phyloP scores from a whole-genome alignment of 2,329 filamentous ascomycete genomes.

The Clonostachys rhizophaga region DNA sequence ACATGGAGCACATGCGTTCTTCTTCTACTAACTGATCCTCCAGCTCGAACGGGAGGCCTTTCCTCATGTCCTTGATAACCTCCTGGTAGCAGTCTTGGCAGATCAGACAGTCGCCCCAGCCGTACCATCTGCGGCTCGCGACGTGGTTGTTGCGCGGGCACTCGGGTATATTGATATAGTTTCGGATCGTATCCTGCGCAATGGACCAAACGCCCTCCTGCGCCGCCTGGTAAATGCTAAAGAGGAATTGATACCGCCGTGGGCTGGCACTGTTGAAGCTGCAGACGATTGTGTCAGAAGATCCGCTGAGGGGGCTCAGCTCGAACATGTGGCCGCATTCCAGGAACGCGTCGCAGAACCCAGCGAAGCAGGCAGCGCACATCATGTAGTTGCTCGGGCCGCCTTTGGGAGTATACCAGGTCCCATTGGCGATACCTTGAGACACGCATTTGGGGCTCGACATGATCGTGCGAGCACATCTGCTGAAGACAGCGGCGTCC shows the following conservation, averaged over 20 bases:
- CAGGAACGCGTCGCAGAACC: conserved; percentile 14
- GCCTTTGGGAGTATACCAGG: conserved; percentile 23
- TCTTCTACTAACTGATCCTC: conserved; percentile 14
- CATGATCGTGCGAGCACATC: conserved; percentile 12
- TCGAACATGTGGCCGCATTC: conserved; percentile 20
- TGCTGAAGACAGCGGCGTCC: conserved; percentile 18
- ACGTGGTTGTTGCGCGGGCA: conserved; percentile 20
- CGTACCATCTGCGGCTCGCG: conserved; percentile 23
- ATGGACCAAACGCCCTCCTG: conserved; percentile 22
- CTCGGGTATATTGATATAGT: conserved; percentile 14
- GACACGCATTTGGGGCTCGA: conserved; percentile 14
- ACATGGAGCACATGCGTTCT: conserved; percentile 24
- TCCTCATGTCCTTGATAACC: conserved; percentile 15
- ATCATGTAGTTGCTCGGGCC: conserved; percentile 14
- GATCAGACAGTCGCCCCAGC: conserved; percentile 21
- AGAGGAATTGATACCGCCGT: conserved; percentile 15
- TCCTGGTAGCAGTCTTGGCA: conserved; percentile 25
- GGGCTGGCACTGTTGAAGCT: conserved; percentile 16
- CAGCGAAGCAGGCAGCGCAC: conserved; percentile 25
- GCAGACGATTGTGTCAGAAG: conserved; percentile 15
- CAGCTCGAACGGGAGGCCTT: conserved; percentile 12
- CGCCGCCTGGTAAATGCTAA: conserved; percentile 16
- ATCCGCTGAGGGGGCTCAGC: conserved; percentile 5
- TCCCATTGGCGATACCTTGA: conserved; percentile 18
- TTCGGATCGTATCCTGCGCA: conserved; percentile 17